Conservation (phyloP, 176 grass and related monocot genomes). For the Eragrostis nindensis region DNA sequence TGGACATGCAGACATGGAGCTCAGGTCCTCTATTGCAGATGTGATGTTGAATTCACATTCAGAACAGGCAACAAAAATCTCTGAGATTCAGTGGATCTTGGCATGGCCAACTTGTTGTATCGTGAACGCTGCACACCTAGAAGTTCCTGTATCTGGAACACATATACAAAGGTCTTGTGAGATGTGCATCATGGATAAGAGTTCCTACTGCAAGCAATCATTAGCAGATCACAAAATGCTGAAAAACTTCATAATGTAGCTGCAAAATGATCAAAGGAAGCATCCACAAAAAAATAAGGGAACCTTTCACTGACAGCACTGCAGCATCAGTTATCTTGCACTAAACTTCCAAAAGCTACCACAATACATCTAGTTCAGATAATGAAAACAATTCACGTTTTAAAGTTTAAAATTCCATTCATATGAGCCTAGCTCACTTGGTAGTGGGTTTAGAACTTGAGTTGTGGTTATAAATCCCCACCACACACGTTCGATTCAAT, state of each 20-base stretch:
- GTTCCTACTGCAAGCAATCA: slow-evolving; percentile 7
- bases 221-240: not conserved
- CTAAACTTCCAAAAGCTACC: too few relatives aligned
- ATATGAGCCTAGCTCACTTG: not conserved
- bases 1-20: slow-evolving; percentile 52
- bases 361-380: not conserved
- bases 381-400: not conserved
- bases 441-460: not conserved
- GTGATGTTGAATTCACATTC: slow-evolving; percentile 98
- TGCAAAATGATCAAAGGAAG: not conserved
- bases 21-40: slow-evolving; percentile 75
- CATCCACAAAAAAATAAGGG: not conserved
- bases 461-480: not conserved
- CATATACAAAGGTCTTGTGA: slow-evolving; percentile 26
- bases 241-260: not conserved
- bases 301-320: not conserved
- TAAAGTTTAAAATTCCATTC: slow-evolving; percentile 2
- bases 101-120: slow-evolving; percentile 61
- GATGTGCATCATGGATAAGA: slow-evolving; percentile 10
- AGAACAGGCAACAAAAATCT: slow-evolving; percentile 82
- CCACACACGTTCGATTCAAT: not conserved
- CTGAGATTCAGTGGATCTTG: slow-evolving; percentile 46
- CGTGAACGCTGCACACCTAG: slow-evolving; percentile 57
- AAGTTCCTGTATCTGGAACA: slow-evolving; percentile 82
- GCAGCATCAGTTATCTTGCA: not conserved